phyloP scores from a whole-genome alignment of 257 asterid species.

The Buddleja alternifolia region DNA sequence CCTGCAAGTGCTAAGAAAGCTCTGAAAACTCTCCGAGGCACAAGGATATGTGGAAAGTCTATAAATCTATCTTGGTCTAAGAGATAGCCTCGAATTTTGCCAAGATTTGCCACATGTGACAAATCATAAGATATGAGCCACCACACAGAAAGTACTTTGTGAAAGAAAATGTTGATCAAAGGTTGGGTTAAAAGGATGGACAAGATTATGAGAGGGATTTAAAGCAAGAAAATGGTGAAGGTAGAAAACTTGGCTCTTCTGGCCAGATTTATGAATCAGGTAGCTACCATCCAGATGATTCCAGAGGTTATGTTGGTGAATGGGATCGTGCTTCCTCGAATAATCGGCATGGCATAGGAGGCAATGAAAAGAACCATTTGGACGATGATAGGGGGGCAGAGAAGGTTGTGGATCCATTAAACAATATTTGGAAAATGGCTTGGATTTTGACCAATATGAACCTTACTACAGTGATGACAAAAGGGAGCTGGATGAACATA shows the following conservation, averaged over 20 bases:
- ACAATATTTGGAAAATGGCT: slow-evolving; percentile 33
- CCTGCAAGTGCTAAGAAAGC: slow-evolving; percentile 67
- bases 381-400: slow-evolving; percentile 53
- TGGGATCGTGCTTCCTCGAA: slow-evolving; percentile 22
- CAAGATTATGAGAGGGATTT: slow-evolving; percentile 29
- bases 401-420: slow-evolving; percentile 34
- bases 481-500: slow-evolving; percentile 35
- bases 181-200: slow-evolving; percentile 31
- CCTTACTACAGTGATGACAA: slow-evolving; percentile 44
- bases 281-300: slow-evolving; percentile 26
- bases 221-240: slow-evolving; percentile 25
- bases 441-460: slow-evolving; percentile 62
- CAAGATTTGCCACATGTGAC: slow-evolving; percentile 39
- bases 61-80: slow-evolving; percentile 65
- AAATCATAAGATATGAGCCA: slow-evolving; percentile 32
- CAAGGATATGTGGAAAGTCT: slow-evolving; percentile 61
- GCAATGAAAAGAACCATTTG: slow-evolving; percentile 29
- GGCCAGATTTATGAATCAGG: slow-evolving; percentile 34
- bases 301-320: slow-evolving; percentile 24
- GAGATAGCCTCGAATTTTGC: slow-evolving; percentile 50
- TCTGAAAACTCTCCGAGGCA: slow-evolving; percentile 54
- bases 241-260: slow-evolving; percentile 33
- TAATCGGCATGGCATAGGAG: slow-evolving; percentile 31
- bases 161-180: slow-evolving; percentile 32
- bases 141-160: slow-evolving; percentile 34